Evolutionary conservation across 306 rosid genomes (phyloP).

Genomic region (Vigna reflexopilosa): DNA sequence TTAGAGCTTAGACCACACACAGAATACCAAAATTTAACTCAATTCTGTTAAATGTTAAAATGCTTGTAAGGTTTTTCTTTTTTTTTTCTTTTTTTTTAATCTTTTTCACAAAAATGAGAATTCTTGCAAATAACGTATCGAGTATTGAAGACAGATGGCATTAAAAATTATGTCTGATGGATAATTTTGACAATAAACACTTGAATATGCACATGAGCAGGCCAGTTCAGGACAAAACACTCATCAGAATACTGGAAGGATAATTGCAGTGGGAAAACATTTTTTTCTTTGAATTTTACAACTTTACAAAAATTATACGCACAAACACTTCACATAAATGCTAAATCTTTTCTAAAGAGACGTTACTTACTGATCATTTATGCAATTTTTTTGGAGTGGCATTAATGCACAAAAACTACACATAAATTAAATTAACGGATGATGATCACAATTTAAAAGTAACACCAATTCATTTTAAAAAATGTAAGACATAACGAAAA

Average conservation of each 20-base stretch:
- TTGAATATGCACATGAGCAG: neutral
- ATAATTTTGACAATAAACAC: neutral
- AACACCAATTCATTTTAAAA: too few species aligned
- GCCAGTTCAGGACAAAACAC: neutral
- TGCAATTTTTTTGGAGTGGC: too few species aligned
- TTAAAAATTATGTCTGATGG: neutral
- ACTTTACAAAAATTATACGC: neutral
- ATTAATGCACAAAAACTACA: too few species aligned
- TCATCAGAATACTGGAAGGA: neutral
- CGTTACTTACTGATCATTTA: too few species aligned
- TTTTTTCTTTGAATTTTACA: neutral
- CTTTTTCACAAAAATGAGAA: neutral
- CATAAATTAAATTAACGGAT: too few species aligned
- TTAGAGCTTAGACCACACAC: neutral
- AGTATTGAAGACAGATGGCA: neutral
- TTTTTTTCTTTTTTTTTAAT: too few species aligned
- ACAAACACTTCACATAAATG: neutral
- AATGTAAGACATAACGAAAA: too few species aligned
- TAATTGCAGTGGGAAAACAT: neutral
- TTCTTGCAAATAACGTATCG: neutral
- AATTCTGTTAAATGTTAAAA: too few species aligned
- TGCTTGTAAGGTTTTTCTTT: too few species aligned
- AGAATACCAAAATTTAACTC: neutral
- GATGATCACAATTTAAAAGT: too few species aligned
- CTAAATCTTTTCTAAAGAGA: neutral